These are phyloP conservation scores for Toxoplasma gondii DNA, from an alignment of 169 alveolate species.

Conservation along the genomic window DNA sequence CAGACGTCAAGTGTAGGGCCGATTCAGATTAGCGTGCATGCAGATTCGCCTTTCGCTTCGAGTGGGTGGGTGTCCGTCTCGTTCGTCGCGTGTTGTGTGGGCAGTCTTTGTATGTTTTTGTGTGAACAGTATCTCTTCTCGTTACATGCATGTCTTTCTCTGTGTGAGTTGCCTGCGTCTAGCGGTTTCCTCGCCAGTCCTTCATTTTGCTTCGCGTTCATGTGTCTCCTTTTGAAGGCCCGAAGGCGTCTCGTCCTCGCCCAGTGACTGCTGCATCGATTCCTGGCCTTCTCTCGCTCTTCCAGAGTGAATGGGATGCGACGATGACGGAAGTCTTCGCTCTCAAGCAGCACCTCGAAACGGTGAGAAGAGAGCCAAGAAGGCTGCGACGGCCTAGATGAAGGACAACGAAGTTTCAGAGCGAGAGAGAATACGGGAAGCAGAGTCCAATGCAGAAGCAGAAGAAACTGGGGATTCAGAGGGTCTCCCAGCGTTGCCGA, in stretches of 20 bases:
- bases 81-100: not conserved
- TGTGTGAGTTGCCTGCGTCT: not conserved
- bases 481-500: too few relatives aligned
- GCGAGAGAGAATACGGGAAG: not conserved
- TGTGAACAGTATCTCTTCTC: not conserved
- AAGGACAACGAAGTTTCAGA: not conserved
- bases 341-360: conserved; percentile 88
- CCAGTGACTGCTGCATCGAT: conserved; percentile 91
- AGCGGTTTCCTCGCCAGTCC: not conserved
- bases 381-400: not conserved
- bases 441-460: too few relatives aligned
- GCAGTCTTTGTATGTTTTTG: not conserved
- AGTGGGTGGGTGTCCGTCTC: too few relatives aligned
- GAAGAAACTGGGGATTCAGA: too few relatives aligned
- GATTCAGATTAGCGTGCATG: too few relatives aligned
- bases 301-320: conserved; percentile 97
- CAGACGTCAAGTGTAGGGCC: conserved; percentile 50
- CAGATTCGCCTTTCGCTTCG: too few relatives aligned
- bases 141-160: not conserved
- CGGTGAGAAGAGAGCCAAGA: conserved; percentile 59
- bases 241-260: conserved; percentile 88
- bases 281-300: conserved; percentile 91
- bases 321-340: conserved; percentile 92
- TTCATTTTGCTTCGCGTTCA: not conserved
- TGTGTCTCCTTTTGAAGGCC: conserved; percentile 61